A percentile compares a stretch with the other conserved stretches of the same genome.
Evolutionary conservation across 148 eudicot species (phyloP).

Genomic region (Silene uniflora): DNA sequence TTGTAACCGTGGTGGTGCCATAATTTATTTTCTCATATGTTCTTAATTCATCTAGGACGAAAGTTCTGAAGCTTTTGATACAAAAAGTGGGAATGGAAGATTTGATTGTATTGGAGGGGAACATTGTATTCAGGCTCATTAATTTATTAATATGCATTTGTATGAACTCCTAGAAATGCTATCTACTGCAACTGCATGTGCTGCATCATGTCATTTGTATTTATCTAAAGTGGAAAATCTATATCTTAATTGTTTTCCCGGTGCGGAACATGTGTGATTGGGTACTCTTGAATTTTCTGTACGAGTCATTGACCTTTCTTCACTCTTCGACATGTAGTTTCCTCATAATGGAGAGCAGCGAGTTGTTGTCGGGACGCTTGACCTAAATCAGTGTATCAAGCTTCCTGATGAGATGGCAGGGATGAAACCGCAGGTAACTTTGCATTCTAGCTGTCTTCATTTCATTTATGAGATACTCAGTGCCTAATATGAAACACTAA

Average conservation of each 20-base stretch:
- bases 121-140: not conserved
- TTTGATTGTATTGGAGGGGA: too few relatives aligned
- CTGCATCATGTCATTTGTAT: not conserved
- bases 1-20: too few relatives aligned
- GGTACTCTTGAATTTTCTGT: not conserved
- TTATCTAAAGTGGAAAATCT: not conserved
- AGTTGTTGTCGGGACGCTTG: conserved; percentile 79
- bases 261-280: not conserved
- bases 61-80: too few relatives aligned
- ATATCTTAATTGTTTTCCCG: not conserved
- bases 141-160: not conserved
- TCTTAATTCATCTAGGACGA: too few relatives aligned
- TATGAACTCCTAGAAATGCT: not conserved
- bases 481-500: not conserved
- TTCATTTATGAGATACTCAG: not conserved
- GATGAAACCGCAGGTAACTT: conserved; percentile 68
- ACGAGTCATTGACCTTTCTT: not conserved
- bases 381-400: conserved; percentile 73
- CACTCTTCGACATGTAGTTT: conserved; percentile 37
- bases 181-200: not conserved
- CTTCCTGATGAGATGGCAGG: conserved; percentile 90
- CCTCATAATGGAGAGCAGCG: conserved; percentile 52
- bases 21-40: too few relatives aligned
- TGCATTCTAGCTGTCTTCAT: not conserved
- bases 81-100: too few relatives aligned